Evolutionary conservation across 495 filamentous ascomycete species (phyloP), one percentile per base, ranked within the genome.

Genomic region (Penicillium canariense): DNA sequence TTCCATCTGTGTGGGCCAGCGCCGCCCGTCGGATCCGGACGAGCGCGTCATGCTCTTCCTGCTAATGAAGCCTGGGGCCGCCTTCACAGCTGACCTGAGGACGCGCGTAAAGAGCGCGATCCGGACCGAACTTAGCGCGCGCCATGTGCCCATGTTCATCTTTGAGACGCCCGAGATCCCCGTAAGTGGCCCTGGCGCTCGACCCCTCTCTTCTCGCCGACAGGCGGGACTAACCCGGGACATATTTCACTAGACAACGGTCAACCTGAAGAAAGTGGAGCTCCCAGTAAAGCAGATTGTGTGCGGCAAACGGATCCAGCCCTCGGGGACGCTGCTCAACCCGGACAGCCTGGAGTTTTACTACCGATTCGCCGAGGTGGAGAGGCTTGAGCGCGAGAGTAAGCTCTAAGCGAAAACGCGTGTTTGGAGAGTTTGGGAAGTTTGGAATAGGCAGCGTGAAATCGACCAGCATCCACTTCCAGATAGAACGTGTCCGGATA

Each of bases 211-310:
- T 50, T n/a, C 25, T 36, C 3, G 22, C 9, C 36, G 5, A 25
- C 38, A 27, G 56, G 38, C 25, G 23, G 39, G n/a, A 31, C 47
- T 54, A 32, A 49, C 30, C 47, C 51, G 46, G 14, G 9, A 35
- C 60, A 17, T 42, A 23, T 30, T 12, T 39, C 18, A 54, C 34
- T 58, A 89, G 86, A 87, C 84, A 1, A 92, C 89, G 5, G 84
- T 94, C 50, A 94, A 92, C 67, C 65, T 87, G 17, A 94, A 92
- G 66, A 94, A 94, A 68, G 89, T 94, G 18, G 89, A 94, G 62
- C 64, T 94, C 9, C 88, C 89, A 2, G 86, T 94, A 22, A 94
- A 91, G 75, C 87, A 90, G 69, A 91, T 92, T 50, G 84, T 94
- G 1, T 89, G 82, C 0, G 89, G 89, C 0, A 81, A 84, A 55